A percentile compares a stretch with the other conserved stretches of the same genome.
Evolutionary conservation across 306 rosid species (phyloP).

Genomic region (Calophaca sinica): DNA sequence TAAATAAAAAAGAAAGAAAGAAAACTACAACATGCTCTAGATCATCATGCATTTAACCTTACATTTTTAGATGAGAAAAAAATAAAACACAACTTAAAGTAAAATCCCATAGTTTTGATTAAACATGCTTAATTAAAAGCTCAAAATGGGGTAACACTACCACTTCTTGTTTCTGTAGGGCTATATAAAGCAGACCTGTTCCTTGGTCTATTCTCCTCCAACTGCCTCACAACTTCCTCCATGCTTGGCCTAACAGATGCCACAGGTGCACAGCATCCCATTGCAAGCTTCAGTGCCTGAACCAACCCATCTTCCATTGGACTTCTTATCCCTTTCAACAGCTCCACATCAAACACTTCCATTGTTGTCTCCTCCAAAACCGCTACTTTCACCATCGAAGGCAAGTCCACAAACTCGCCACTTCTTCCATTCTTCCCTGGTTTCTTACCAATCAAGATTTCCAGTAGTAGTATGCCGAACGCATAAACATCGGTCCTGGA

Average conservation of each 20-base stretch:
- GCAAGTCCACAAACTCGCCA: constrained; percentile 79
- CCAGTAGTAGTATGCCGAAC: constrained; percentile 80
- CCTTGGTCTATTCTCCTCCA: constrained; percentile 98
- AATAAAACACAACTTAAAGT: constrained; percentile 38
- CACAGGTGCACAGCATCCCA: constrained; percentile 99
- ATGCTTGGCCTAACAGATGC: constrained; percentile 91
- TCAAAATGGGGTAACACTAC: constrained; percentile 93
- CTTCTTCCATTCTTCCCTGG: constrained; percentile 84
- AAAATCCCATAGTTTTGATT: constrained; percentile 50
- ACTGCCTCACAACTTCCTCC: constrained; percentile 96
- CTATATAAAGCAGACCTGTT: constrained; percentile 97
- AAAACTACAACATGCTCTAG: constrained; percentile 39
- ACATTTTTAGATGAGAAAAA: constrained; percentile 35
- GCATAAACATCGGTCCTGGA: constrained; percentile 93
- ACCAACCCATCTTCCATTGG: constrained; percentile 97
- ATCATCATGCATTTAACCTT: constrained; percentile 44
- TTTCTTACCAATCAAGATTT: constrained; percentile 88
- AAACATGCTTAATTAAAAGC: constrained; percentile 43
- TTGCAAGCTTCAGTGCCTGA: constrained; percentile 92
- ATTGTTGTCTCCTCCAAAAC: constrained; percentile 94
- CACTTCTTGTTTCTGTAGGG: constrained; percentile 98
- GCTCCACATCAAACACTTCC: constrained; percentile 93
- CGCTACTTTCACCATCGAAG: constrained; percentile 90
- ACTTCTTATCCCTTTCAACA: constrained; percentile 86
- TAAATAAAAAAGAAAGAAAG: too few species aligned